phyloP scores from a whole-genome alignment of 306 rosid species.

The Cicer yamashitae region DNA sequence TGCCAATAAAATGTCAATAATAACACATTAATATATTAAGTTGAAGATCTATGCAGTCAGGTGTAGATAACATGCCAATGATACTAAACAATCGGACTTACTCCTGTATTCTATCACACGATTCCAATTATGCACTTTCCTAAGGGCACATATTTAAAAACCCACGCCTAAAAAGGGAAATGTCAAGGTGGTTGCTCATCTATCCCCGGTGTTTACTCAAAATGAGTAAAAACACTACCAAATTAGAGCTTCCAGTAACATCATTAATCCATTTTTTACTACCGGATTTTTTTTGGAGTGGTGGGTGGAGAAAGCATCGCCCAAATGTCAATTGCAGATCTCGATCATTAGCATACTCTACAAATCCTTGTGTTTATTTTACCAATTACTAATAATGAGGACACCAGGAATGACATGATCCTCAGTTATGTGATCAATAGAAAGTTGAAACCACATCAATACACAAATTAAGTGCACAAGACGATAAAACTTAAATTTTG shows the following conservation, averaged over 20 bases:
- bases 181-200: neutral
- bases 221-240: too few species aligned
- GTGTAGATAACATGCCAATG: conserved; percentile 19
- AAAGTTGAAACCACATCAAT: conserved; percentile 18
- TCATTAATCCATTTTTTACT: too few species aligned
- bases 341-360: neutral
- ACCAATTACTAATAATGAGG: neutral
- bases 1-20: conserved; percentile 18
- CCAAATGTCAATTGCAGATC: conserved; percentile 2
- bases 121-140: neutral
- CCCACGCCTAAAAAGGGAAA: neutral
- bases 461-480: conserved; percentile 16
- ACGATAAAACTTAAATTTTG: neutral
- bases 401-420: conserved; percentile 23
- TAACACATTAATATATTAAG: neutral
- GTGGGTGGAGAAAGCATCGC: too few species aligned
- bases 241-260: too few species aligned
- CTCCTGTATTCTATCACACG: neutral
- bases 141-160: neutral
- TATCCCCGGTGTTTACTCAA: too few species aligned
- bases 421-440: conserved; percentile 13
- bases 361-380: neutral
- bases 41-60: conserved; percentile 28
- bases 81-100: neutral
- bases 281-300: too few species aligned